Evolutionary conservation across 2,329 filamentous ascomycete species (phyloP).

Genomic region (Aspergillus sclerotialis): DNA sequence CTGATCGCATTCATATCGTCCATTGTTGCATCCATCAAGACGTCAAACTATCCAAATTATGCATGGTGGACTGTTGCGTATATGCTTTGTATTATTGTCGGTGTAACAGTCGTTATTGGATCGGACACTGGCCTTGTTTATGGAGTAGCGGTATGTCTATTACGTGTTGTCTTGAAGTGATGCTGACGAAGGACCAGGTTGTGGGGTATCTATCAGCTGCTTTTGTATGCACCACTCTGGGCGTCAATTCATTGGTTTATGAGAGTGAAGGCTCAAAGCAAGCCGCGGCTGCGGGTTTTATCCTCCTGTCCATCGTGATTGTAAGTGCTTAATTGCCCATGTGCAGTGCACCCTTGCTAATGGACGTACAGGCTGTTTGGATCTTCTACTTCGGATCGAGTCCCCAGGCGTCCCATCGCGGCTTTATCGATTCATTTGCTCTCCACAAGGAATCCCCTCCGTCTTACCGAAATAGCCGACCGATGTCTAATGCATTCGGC

Average conservation of each 20-base stretch:
- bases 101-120: conserved; percentile 73
- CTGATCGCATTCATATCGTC: conserved; percentile 83
- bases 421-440: conserved; percentile 92
- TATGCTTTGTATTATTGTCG: conserved; percentile 74
- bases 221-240: conserved; percentile 76
- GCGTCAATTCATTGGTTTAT: conserved; percentile 82
- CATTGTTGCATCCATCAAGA: conserved; percentile 59
- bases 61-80: conserved; percentile 89
- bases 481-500: conserved; percentile 65
- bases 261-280: conserved; percentile 62
- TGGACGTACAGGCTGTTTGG: conserved; percentile 72
- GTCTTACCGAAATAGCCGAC: conserved; percentile 57
- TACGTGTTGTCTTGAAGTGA: background rate
- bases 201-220: conserved; percentile 80
- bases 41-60: conserved; percentile 65
- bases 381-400: conserved; percentile 98
- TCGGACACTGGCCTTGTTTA: conserved; percentile 82
- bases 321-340: conserved; percentile 48
- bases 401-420: conserved; percentile 74
- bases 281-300: conserved; percentile 86
- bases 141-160: conserved; percentile 64
- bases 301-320: conserved; percentile 84
- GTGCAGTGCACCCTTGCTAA: conserved; percentile 2
- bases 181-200: conserved; percentile 46
- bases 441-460: conserved; percentile 72